Base-by-base conservation (phyloP, 768 basidiomycete genomes). In the Leccinum longicurvipes region DNA sequence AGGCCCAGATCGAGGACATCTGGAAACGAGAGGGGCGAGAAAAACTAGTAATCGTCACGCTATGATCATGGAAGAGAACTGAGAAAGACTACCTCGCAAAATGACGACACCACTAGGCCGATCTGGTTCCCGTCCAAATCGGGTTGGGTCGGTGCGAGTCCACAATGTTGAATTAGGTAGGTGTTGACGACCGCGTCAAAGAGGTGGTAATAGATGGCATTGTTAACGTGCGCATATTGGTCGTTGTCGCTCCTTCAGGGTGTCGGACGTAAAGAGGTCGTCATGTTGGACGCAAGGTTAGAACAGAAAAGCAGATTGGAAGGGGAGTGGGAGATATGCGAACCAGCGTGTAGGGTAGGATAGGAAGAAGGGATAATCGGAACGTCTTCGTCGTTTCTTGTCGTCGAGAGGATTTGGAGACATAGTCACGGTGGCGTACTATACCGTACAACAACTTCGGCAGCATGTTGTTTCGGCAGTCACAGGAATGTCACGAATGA, bases 161-260 rank as follows among this genome's bases (percentile, higher is more conserved):
- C 78, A 60, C 89, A 91, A 29, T 77, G 73, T 52, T 81, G 73
- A 34, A 90, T 84, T 58, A 91, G 82, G 70, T 89, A 93, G 9
- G 86, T 80, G 68, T 92, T 93, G 70, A 92, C 76, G 63, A 91
- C 75, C 5, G 89, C 89, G 72, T 92, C 91, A 71, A 91, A 89
- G 54, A 89, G 77, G 63, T 88, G 87, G 65, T 89, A 88, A 71
- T 91, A 93, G 15, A 90, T 73, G 0, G 86, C 78, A 69, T 92
- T 93, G 72, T 92, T 91, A 64, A 91, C 74, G 58, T 92, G 90
- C 12, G 81, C 78, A 65, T 92, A 92, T 62, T 91, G 89, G 75
- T 92, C 90, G 63, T 91, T 92, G 77, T 92, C 90, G 62, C 81
- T 88, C 90, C 90, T 92, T 59, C n/a, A 25, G 6, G 27, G 21